These are phyloP conservation scores for Rugonectria rugulosa DNA, from an alignment of 2,329 filamentous ascomycete genomes.

Conservation along the genomic window DNA sequence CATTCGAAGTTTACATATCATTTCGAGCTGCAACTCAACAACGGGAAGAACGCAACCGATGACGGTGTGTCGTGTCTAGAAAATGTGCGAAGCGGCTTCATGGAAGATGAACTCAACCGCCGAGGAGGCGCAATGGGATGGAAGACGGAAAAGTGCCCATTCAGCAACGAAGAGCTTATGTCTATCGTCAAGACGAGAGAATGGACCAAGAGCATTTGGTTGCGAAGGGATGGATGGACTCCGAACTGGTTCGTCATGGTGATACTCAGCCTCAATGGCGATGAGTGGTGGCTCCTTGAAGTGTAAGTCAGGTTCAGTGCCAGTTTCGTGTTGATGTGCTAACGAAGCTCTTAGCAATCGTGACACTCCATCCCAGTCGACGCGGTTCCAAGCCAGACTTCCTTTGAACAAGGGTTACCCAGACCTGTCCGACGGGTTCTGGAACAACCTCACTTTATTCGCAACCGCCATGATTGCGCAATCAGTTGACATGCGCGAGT, in stretches of 20 bases:
- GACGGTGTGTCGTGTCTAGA: constrained; percentile 67
- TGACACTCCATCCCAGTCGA: constrained; percentile 32
- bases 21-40: constrained; percentile 72
- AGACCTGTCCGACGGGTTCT: constrained; percentile 58
- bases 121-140: constrained; percentile 71
- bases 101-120: constrained; percentile 68
- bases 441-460: constrained; percentile 59
- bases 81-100: constrained; percentile 65
- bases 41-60: constrained; percentile 60
- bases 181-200: constrained; percentile 69
- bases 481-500: constrained; percentile 55
- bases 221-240: constrained; percentile 76
- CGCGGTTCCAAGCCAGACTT: constrained; percentile 49
- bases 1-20: constrained; percentile 62
- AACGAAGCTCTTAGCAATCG: constrained; percentile 36
- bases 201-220: constrained; percentile 70
- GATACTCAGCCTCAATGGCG: constrained; percentile 74
- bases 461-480: constrained; percentile 60
- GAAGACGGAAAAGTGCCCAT: constrained; percentile 58
- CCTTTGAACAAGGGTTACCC: constrained; percentile 54
- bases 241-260: constrained; percentile 76
- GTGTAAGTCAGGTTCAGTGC: constrained; percentile 52
- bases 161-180: constrained; percentile 63
- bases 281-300: constrained; percentile 81
- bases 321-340: constrained; percentile 16